Conservation (phyloP, 208 protist species). For the Acanthamoeba pearcei region DNA sequence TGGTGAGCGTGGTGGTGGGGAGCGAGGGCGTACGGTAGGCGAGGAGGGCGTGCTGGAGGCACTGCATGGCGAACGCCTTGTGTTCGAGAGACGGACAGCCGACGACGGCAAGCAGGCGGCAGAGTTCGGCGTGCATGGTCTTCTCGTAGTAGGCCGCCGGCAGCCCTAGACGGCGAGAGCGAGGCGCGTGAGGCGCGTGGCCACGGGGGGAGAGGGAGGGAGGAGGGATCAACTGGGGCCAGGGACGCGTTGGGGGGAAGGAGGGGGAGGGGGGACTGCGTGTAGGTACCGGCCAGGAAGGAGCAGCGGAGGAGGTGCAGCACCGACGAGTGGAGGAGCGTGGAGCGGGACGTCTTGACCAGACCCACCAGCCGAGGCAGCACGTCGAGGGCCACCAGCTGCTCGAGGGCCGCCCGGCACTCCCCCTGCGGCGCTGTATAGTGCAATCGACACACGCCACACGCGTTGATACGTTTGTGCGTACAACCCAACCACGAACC, state of each 20-base stretch:
- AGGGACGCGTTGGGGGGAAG: too few species aligned
- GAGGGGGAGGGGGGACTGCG: too few species aligned
- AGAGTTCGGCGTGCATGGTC: neutral
- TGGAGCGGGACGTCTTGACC: neutral
- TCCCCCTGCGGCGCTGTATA: neutral
- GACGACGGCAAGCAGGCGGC: neutral
- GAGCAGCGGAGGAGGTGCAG: neutral
- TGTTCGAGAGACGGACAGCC: neutral
- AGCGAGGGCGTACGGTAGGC: neutral
- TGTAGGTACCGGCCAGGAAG: neutral
- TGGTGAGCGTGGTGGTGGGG: too few species aligned
- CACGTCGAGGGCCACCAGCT: neutral
- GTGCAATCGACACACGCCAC: neutral
- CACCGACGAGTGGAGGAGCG: neutral
- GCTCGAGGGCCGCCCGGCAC: neutral
- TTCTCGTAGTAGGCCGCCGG: neutral
- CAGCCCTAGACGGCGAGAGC: neutral
- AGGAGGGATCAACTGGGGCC: too few species aligned
- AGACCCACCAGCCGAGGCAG: neutral
- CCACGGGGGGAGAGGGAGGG: neutral
- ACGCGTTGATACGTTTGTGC: too few species aligned
- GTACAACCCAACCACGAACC: too few species aligned
- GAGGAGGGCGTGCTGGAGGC: neutral
- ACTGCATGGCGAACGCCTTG: constrained; percentile 24
- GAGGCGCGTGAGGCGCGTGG: neutral